phyloP scores from a whole-genome alignment of 31 red algal species.

The Porphyra umbilicalis region DNA sequence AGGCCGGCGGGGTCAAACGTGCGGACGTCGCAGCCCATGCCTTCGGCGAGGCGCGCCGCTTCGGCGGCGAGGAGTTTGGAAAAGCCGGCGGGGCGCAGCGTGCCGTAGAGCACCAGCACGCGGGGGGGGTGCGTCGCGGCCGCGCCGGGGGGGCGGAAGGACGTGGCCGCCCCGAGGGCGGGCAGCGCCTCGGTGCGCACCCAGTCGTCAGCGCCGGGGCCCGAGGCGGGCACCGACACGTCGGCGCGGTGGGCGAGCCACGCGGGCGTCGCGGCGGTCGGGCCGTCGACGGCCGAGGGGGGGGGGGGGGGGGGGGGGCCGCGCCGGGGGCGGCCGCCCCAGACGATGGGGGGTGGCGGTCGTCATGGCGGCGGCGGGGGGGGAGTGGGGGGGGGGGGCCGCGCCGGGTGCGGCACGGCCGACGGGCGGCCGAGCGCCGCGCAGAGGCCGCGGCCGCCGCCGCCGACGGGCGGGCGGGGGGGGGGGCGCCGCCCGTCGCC shows the following conservation, averaged over 20 bases:
- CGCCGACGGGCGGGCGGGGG: too few relatives aligned
- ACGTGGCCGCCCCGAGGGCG: conserved; percentile 11
- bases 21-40: conserved; percentile 54
- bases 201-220: conserved; percentile 47
- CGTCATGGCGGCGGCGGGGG: too few relatives aligned
- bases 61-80: conserved; percentile 53
- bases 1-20: conserved; percentile 50
- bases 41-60: conserved; percentile 53
- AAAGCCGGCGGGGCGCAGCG: conserved; percentile 48
- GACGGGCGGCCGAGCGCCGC: too few relatives aligned
- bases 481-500: too few relatives aligned
- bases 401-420: too few relatives aligned
- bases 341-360: too few relatives aligned
- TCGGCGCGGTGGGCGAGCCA: conserved; percentile 41
- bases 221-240: conserved; percentile 13
- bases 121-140: conserved; percentile 38
- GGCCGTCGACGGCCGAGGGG: not conserved
- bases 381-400: too few relatives aligned
- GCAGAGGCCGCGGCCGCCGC: too few relatives aligned
- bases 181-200: conserved; percentile 16
- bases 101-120: conserved; percentile 68
- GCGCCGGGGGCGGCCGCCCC: too few relatives aligned
- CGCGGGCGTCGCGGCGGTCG: not conserved
- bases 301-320: not conserved
- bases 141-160: conserved; percentile 36